Evolutionary conservation across 768 basidiomycete genomes (phyloP), one percentile per base, ranked within the genome.

Genomic region (Pleurotus tuber-regium): DNA sequence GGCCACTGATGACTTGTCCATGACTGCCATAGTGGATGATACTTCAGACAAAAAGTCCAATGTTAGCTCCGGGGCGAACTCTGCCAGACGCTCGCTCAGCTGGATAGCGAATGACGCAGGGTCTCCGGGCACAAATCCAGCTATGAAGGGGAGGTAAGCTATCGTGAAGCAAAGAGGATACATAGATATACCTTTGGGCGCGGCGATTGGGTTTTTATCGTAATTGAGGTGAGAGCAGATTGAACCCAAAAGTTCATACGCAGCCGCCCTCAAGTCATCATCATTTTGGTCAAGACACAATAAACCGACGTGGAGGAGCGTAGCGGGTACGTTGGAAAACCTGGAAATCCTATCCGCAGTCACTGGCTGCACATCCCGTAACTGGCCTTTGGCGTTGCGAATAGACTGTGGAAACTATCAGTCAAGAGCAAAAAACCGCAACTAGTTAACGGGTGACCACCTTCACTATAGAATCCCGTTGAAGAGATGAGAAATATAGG

Each of bases 41-140:
- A 94, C 89, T 66, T 94, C 93, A n/a, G 84, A 81, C 48, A 95
- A 72, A 67, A 96, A 91, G 66, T 96, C 93, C 14, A 96, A 71
- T 0, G 92, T 94, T 26, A 96, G 71, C 28, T 89, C 81, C 9
- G 93, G 92, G n/a, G 80, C 82, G 59, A 84, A 85, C 2, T 72
- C 73, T 2, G 91, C 82, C 12, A 93, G 68, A 36, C 78, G 79
- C 54, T 87, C 87, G 65, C 90, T 92, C 36, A 92, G 66, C 43
- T 75, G 73, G 7, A 75, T 66, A 19, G 86, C 79, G 54, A 89
- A 88, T 1, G 82, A 70, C 42, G 72, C 73, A 10, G 82, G 73
- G 54, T 85, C 82, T 2, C 86, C 83, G 12, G 87, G 86, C 43
- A 90, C 75, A 53, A 86, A 87, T 31, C 84, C 80, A 43, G 82